Conservation (phyloP, 805 yeast genomes). For the Candida manassasensis region DNA sequence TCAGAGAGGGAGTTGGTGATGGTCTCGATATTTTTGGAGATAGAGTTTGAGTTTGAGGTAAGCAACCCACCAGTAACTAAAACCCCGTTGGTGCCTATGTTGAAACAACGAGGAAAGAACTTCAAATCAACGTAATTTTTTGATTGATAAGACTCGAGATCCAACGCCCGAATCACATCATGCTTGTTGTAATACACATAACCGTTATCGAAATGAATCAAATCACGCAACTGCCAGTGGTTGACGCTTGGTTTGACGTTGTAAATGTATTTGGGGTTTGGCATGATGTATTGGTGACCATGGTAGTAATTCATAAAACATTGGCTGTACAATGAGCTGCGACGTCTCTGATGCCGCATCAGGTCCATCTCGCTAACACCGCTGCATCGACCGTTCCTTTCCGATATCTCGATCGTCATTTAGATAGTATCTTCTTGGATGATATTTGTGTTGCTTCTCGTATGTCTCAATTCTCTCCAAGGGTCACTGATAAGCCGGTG, state of each 20-base stretch:
- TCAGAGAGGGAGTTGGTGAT: slow-evolving; percentile 13
- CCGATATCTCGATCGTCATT: slow-evolving; percentile 5
- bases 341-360: slow-evolving; percentile 3
- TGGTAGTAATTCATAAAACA: slow-evolving; percentile 43
- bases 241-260: slow-evolving; percentile 29
- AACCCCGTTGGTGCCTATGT: slow-evolving; percentile 46
- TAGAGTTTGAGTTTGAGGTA: slow-evolving; percentile 33
- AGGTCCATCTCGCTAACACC: neutral
- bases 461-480: too few relatives aligned
- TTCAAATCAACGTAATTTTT: slow-evolving; percentile 45
- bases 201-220: slow-evolving; percentile 48
- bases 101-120: slow-evolving; percentile 68
- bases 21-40: slow-evolving; percentile 18
- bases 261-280: slow-evolving; percentile 32
- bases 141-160: slow-evolving; percentile 26
- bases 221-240: slow-evolving; percentile 82
- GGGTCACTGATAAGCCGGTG: too few relatives aligned
- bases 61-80: slow-evolving; percentile 47
- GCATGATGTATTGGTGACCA: slow-evolving; percentile 31
- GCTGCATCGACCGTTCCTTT: slow-evolving; percentile 1
- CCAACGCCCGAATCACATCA: slow-evolving; percentile 45
- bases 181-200: slow-evolving; percentile 56
- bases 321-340: slow-evolving; percentile 11
- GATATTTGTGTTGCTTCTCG: too few relatives aligned
- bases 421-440: neutral